A percentile compares a stretch with the other conserved stretches of the same genome.
Evolutionary conservation across 768 basidiomycete species (phyloP).

Genomic region (Russula ochroleuca): DNA sequence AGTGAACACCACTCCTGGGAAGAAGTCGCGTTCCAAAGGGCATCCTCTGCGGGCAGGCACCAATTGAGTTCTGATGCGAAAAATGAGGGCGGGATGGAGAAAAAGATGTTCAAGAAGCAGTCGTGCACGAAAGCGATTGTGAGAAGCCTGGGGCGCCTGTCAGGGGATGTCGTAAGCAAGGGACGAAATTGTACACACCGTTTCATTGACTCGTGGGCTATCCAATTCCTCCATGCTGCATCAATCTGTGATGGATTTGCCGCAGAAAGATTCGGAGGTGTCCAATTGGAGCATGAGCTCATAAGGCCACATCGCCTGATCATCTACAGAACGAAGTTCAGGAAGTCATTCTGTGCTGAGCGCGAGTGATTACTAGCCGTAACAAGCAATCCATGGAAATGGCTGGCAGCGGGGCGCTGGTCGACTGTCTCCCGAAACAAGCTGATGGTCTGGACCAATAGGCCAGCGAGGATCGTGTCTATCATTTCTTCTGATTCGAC

Average conservation of each 20-base stretch:
- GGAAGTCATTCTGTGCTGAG: not conserved
- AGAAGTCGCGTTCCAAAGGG: slow-evolving; percentile 44
- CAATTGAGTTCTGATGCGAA: slow-evolving; percentile 44
- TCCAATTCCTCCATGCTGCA: slow-evolving; percentile 49
- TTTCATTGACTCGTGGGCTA: slow-evolving; percentile 48
- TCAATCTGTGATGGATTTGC: slow-evolving; percentile 37
- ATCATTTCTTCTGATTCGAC: slow-evolving; percentile 20
- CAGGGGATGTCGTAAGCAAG: not conserved
- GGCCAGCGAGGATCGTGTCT: slow-evolving; percentile 41
- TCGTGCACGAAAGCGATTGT: slow-evolving; percentile 49
- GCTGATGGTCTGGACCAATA: slow-evolving; percentile 49
- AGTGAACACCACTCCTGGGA: slow-evolving; percentile 46
- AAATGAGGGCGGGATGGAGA: slow-evolving; percentile 44
- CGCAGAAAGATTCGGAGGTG: slow-evolving; percentile 30
- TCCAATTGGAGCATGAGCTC: slow-evolving; percentile 42
- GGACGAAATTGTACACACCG: slow-evolving; percentile 36
- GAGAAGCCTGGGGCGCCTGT: slow-evolving; percentile 16
- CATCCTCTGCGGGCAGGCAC: slow-evolving; percentile 48
- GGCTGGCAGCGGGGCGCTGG: slow-evolving; percentile 41
- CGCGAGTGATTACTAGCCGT: slow-evolving; percentile 38
- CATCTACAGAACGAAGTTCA: slow-evolving; percentile 29
- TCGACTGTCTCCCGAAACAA: slow-evolving; percentile 44
- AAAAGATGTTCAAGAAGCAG: slow-evolving; percentile 47
- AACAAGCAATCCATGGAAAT: slow-evolving; percentile 52
- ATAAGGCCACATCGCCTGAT: slow-evolving; percentile 39